Evolutionary conservation across 306 rosid genomes (phyloP).

Genomic region (Prunus mume): DNA sequence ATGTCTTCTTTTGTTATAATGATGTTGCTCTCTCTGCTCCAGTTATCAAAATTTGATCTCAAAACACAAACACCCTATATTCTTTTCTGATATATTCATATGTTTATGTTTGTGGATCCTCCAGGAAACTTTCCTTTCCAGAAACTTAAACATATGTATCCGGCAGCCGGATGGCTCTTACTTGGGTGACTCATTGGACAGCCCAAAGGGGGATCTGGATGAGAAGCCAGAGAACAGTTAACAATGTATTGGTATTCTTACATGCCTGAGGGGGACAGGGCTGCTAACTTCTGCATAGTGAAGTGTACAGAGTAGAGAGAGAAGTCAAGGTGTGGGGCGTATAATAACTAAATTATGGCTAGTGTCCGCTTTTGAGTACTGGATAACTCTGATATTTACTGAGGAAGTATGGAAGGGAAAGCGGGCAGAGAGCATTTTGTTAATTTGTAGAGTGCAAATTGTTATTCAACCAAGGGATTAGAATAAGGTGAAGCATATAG

Average conservation of each 20-base stretch:
- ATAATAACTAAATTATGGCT: slow-evolving; percentile 10
- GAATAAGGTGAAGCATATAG: slow-evolving; percentile 62
- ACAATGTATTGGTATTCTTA: slow-evolving; percentile 31
- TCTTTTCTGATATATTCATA: slow-evolving; percentile 24
- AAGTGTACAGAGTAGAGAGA: slow-evolving; percentile 63
- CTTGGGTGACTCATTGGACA: slow-evolving; percentile 69
- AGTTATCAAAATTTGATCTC: neutral
- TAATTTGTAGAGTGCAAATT: slow-evolving; percentile 51
- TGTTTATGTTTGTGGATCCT: slow-evolving; percentile 25
- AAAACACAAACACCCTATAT: neutral
- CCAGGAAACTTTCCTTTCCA: slow-evolving; percentile 73
- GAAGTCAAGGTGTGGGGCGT: slow-evolving; percentile 16
- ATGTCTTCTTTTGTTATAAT: neutral
- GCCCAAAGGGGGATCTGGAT: slow-evolving; percentile 65
- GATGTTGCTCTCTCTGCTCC: neutral
- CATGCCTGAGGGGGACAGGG: slow-evolving; percentile 48
- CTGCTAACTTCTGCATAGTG: slow-evolving; percentile 60
- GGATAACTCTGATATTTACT: slow-evolving; percentile 34
- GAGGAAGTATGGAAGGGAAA: slow-evolving; percentile 32
- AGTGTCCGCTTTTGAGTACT: slow-evolving; percentile 19
- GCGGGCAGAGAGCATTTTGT: slow-evolving; percentile 48
- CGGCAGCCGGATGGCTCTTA: slow-evolving; percentile 93
- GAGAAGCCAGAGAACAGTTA: slow-evolving; percentile 50
- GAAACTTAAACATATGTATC: slow-evolving; percentile 82
- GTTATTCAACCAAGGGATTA: slow-evolving; percentile 44